Conservation (phyloP, 768 basidiomycete genomes). For the Cystobasidium ongulense region DNA sequence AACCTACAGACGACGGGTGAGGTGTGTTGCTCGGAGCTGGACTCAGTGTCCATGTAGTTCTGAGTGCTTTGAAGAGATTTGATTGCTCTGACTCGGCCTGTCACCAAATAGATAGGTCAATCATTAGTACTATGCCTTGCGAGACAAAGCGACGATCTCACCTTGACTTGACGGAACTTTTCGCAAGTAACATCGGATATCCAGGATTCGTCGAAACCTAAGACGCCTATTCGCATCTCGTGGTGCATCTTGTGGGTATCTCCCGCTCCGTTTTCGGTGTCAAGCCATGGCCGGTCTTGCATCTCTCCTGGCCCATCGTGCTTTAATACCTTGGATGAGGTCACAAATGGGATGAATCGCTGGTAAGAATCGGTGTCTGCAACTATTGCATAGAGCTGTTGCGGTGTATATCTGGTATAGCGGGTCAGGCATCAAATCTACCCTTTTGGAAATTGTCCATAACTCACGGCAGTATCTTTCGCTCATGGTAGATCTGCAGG, state of each 20-base stretch:
- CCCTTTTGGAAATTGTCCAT: neutral
- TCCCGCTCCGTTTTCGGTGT: slow-evolving; percentile 39
- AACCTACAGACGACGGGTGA: neutral
- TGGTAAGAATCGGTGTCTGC: slow-evolving; percentile 79
- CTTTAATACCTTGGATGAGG: slow-evolving; percentile 58
- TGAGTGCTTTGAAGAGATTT: slow-evolving; percentile 43
- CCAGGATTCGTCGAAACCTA: slow-evolving; percentile 78
- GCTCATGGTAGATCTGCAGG: slow-evolving; percentile 65
- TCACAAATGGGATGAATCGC: slow-evolving; percentile 82
- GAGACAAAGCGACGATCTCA: slow-evolving; percentile 46
- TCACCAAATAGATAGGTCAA: neutral
- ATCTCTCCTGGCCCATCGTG: neutral
- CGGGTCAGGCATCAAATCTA: neutral
- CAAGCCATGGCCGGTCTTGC: slow-evolving; percentile 38
- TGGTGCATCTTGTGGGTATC: slow-evolving; percentile 54
- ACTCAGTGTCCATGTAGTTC: slow-evolving; percentile 42
- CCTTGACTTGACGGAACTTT: slow-evolving; percentile 71
- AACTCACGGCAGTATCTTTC: slow-evolving; percentile 78
- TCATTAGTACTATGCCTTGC: neutral
- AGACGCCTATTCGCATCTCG: slow-evolving; percentile 80
- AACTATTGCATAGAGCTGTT: slow-evolving; percentile 73
- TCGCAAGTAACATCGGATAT: slow-evolving; percentile 71
- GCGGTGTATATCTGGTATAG: neutral
- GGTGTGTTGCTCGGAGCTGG: slow-evolving; percentile 4
- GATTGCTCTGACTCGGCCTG: slow-evolving; percentile 43